Conservation (phyloP, 2,329 filamentous ascomycete genomes). For the Alternaria solani region DNA sequence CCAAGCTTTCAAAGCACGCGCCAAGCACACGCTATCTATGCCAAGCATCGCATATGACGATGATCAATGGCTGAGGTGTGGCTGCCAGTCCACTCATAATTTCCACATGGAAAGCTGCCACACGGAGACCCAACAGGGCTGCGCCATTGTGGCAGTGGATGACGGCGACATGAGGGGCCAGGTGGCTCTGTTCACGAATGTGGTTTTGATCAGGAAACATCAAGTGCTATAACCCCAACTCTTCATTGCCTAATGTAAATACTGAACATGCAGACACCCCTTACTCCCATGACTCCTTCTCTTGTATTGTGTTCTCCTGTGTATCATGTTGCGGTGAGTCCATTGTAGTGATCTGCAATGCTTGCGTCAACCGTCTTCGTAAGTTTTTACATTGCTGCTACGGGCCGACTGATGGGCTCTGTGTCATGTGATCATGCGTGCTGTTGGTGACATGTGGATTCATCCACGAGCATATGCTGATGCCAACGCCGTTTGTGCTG, state of each 20-base stretch:
- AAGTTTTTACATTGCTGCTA: not conserved
- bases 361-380: conserved; percentile 10
- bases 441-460: not conserved
- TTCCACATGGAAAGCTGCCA: conserved; percentile 7
- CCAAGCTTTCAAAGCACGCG: conserved; percentile 8
- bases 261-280: not conserved
- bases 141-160: conserved; percentile 10
- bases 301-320: not conserved
- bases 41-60: conserved; percentile 11
- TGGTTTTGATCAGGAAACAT: not conserved
- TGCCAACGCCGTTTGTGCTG: not conserved
- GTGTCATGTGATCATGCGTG: not conserved
- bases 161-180: conserved; percentile 5
- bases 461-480: not conserved
- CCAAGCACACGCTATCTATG: conserved; percentile 7
- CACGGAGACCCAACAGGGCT: conserved; percentile 1
- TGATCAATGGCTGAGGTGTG: conserved; percentile 15
- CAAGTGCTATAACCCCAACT: no score
- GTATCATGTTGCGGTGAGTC: not conserved
- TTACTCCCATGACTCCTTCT: not conserved
- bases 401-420: not conserved
- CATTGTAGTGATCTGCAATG: not conserved
- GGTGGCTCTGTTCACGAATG: not conserved
- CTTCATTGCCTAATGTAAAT: no score
- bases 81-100: conserved; percentile 18